Percentiles rank a stretch among this genome's conserved stretches.
phyloP scores from a whole-genome alignment of 768 basidiomycete species.

The Trametes meyenii region DNA sequence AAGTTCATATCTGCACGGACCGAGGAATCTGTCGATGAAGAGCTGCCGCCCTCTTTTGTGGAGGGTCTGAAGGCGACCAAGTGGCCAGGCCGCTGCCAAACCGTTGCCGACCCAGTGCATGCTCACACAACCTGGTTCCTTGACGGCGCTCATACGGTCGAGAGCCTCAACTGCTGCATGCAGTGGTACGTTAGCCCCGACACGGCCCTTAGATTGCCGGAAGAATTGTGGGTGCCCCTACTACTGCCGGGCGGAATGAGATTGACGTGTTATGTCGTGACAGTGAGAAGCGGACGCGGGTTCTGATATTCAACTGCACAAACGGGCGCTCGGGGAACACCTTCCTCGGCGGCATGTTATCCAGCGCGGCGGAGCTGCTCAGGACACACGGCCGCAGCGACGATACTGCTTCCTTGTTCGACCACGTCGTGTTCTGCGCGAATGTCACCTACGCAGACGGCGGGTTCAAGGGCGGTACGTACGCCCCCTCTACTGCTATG shows the following conservation, averaged over 20 bases:
- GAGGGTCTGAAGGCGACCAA: conserved; percentile 66
- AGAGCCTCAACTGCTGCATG: conserved; percentile 85
- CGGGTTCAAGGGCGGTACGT: conserved; percentile 82
- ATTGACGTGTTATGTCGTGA: background rate
- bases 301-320: conserved; percentile 95
- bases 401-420: conserved; percentile 58
- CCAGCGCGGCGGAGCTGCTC: conserved; percentile 53
- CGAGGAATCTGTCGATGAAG: conserved; percentile 29
- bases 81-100: conserved; percentile 97
- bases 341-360: conserved; percentile 66
- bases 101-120: conserved; percentile 61
- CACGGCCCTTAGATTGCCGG: conserved; percentile 45
- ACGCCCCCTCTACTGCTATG: background rate
- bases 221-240: conserved; percentile 10
- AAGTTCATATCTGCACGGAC: conserved; percentile 55
- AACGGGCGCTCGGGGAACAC: conserved; percentile 78
- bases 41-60: conserved; percentile 56
- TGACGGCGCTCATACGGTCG: conserved; percentile 94
- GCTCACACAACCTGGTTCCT: conserved; percentile 77
- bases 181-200: conserved; percentile 82
- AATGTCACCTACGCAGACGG: conserved; percentile 95
- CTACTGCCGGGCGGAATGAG: background rate
- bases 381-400: conserved; percentile 42
- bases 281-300: conserved; percentile 40
- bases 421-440: conserved; percentile 91